Base-by-base conservation (phyloP, 2,329 filamentous ascomycete genomes). In the Colletotrichum tabaci region DNA sequence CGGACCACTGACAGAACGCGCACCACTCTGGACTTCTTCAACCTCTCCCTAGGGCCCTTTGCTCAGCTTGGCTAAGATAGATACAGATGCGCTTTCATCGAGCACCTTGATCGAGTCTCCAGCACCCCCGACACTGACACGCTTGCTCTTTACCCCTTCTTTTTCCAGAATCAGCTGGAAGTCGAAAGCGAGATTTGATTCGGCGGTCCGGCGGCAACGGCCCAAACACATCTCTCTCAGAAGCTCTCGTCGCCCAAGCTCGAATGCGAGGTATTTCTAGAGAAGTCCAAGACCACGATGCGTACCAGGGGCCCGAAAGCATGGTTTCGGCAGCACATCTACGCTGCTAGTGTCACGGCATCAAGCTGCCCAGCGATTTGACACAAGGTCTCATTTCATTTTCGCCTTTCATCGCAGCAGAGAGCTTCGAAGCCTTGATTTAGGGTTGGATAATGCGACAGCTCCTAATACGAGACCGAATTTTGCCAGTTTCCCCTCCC, bases 161-260 rank as follows among this genome's bases (percentile, higher is more conserved):
- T 66, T 49, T 72, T 72, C 69, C 65, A 72, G 69, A 72, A 72
- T 42, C 26, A 49, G 46, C 52, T 69, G 58, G 58, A 68, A 71
- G 44, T 47, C 38, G 35, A 38, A 67, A 30, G 64, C 50, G 58
- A 46, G 47, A 55, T 67, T 58, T 52, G 30, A 60, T 6, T 60
- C 58, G 21, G 55, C 47, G 65, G 65, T 64, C 69, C 60, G 58
- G 68, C 60, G 47, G 60, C 30, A 55, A 49, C 50, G 57, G 57
- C 57, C 65, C 55, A 53, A 47, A 38, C 21, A 53, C 38, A 55
- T 30, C 13, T 10, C 44, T 10, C 44, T n/a, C 46, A 18, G 63
- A 63, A 63, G 21, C 30, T 44, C 42, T 16, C 38, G 13, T 26
- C 60, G 15, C 13, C 3, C 6, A 52, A 8, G 18, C 30, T 40